Evolutionary conservation across 2,329 filamentous ascomycete genomes (phyloP).

Genomic region (Colletotrichum sublineola): DNA sequence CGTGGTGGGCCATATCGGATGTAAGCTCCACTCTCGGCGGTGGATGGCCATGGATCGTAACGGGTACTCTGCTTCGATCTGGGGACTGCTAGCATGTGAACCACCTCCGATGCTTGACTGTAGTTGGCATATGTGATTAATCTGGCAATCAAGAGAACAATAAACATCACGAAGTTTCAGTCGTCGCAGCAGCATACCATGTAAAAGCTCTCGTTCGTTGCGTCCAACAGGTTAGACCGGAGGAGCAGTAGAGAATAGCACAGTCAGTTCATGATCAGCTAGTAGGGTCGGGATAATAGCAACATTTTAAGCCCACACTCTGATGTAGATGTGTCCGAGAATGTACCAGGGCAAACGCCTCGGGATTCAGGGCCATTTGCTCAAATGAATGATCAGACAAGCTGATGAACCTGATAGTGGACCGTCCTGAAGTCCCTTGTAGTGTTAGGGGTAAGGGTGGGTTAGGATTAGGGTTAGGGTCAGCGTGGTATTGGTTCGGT

Average conservation of each 20-base stretch:
- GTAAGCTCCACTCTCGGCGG: too few species aligned
- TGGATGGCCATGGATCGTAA: too few species aligned
- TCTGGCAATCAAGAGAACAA: conserved; percentile 56
- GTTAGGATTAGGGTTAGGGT: too few species aligned
- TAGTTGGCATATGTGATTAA: conserved; percentile 57
- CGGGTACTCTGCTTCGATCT: conserved; percentile 47
- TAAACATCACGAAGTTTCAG: conserved; percentile 53
- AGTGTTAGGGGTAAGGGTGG: too few species aligned
- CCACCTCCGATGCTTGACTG: conserved; percentile 45
- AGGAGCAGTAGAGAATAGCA: background rate
- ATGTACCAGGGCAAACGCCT: too few species aligned
- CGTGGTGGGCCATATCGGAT: too few species aligned
- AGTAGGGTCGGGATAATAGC: background rate
- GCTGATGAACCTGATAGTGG: too few species aligned
- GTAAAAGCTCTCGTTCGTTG: conserved; percentile 25
- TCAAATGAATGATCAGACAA: too few species aligned
- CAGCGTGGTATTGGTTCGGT: too few species aligned
- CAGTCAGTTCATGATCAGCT: background rate
- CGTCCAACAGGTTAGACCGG: background rate
- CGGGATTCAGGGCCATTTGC: too few species aligned
- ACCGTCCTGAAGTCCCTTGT: too few species aligned
- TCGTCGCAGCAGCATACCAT: conserved; percentile 50
- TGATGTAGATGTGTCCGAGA: background rate
- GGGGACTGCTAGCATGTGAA: background rate
- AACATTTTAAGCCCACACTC: background rate